These are phyloP conservation scores for Ophiostoma tasmaniense DNA, from an alignment of 2,329 filamentous ascomycete species.

Conservation along the genomic window DNA sequence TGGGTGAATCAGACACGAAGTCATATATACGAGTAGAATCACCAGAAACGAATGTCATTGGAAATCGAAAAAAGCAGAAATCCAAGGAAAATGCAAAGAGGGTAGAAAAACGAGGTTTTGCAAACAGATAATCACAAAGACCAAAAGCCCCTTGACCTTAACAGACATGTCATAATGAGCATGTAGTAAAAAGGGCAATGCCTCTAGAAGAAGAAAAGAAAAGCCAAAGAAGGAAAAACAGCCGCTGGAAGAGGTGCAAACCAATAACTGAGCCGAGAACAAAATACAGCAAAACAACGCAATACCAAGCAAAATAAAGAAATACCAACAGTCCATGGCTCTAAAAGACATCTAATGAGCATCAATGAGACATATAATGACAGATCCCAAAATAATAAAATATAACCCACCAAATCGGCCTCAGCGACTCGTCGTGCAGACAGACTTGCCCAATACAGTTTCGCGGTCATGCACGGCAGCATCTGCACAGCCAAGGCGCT, in stretches of 20 bases:
- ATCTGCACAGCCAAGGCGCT: not conserved
- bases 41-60: not conserved
- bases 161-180: not conserved
- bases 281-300: not conserved
- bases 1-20: not conserved
- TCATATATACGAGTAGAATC: not conserved
- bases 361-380: not conserved
- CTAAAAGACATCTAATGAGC: not conserved
- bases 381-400: not conserved
- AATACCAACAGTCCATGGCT: not conserved
- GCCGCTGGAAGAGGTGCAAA: not conserved
- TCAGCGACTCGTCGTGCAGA: not conserved
- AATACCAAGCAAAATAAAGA: not conserved
- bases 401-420: not conserved
- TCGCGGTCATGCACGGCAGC: slow-evolving; percentile 7
- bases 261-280: not conserved
- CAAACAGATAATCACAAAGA: not conserved
- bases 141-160: not conserved
- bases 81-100: too few relatives aligned
- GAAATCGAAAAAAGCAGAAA: not conserved
- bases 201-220: not conserved
- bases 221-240: not conserved
- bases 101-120: not conserved
- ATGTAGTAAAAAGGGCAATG: not conserved
- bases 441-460: slow-evolving; percentile 11